phyloP scores from a whole-genome alignment of 495 filamentous ascomycete species.

The Penicillium bovifimosum region DNA sequence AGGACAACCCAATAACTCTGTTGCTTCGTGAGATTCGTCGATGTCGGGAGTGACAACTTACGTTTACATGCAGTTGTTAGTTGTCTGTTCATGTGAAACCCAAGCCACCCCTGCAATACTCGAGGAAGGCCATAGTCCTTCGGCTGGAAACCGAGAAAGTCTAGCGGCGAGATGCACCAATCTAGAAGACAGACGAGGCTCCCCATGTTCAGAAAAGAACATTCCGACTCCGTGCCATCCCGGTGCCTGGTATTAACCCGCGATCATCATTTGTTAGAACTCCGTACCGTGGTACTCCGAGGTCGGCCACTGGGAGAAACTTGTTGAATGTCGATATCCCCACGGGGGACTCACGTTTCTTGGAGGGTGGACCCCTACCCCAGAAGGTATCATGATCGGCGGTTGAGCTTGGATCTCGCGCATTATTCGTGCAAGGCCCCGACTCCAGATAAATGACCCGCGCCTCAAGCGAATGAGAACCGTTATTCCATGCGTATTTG shows the following conservation, averaged over 20 bases:
- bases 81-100: not conserved
- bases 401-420: not conserved
- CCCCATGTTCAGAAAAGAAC: not conserved
- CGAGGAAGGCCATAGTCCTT: not conserved
- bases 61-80: not conserved
- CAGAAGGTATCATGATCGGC: slow-evolving; percentile 7
- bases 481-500: not conserved
- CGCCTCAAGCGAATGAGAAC: not conserved
- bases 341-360: not conserved
- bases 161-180: slow-evolving; percentile 6
- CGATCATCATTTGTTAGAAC: no score
- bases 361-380: not conserved
- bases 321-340: not conserved
- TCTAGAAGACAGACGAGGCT: not conserved
- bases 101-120: not conserved
- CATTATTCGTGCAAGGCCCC: slow-evolving; percentile 4
- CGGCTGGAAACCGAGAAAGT: not conserved
- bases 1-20: no score
- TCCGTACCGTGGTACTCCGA: not conserved
- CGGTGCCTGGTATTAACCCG: not conserved
- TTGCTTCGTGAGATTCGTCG: not conserved
- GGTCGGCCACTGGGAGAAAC: not conserved
- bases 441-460: slow-evolving; percentile 3
- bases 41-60: not conserved
- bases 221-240: not conserved